Base-by-base conservation (phyloP, 78 protist species). In the Dictyostelium brefeldianum region DNA sequence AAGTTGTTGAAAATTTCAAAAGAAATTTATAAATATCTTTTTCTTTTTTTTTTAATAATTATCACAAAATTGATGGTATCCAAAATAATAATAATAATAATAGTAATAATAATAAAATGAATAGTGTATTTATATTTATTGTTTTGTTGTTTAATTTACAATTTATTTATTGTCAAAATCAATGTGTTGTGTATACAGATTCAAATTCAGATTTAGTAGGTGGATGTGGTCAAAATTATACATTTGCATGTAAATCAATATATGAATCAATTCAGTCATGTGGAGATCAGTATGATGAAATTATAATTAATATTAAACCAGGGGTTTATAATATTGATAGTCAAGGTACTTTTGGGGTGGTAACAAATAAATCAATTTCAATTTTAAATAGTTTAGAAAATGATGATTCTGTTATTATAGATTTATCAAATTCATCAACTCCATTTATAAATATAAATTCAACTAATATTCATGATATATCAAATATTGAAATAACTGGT, bases 361-460 rank as follows among this genome's bases (percentile, higher is more conserved):
- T 62, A 22, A n/a, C 17, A 0, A 62, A 62, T 62, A 62, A 62
- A 62, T 25, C 70, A 10, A 62, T 62, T 25, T 25, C 22, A 25
- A 62, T 62, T 62, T 11, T 62, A 62, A 62, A 62, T 25, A 31
- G 22, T 25, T 54, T 54, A 56, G 25, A 56, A 22, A 56, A 20
- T 3, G 17, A 22, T 11, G 29, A 25, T 62, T 62, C 36, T 25
- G 36, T 62, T 22, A 25, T 62, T 10, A 62, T 62, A n/a, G 70
- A 62, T 62, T 62, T 62, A 62, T 25, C 70, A n/a, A 31, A 62
- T 62, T 29, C 70, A 62, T 25, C 27, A 25, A 31, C 22, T 10
- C 27, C 70, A 62, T 62, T 62, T 62, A 62, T 62, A 62, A 62
- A 62, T 62, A 62, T 62, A 25, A 62, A 62, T 25, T 36, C 70